Base-by-base conservation (phyloP, 2,329 filamentous ascomycete genomes). In the Trematosphaeria pertusa region DNA sequence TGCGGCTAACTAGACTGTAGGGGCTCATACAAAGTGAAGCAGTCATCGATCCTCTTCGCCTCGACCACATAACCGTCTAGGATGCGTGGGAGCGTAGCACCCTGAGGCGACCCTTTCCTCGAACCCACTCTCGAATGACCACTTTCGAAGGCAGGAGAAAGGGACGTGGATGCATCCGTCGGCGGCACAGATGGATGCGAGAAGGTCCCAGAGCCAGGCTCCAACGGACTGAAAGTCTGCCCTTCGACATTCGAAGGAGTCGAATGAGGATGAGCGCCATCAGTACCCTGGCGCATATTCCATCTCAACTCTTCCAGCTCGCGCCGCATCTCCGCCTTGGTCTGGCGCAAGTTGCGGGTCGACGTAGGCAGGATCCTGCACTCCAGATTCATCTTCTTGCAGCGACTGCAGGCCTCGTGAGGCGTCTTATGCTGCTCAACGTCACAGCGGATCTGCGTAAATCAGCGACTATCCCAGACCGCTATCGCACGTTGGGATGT, bases 271-370 rank as follows among this genome's bases (percentile, higher is more conserved):
- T 67, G 60, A 35, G 56, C 63, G 15, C 58, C 49, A 14, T 67
- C 64, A 39, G 20, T 37, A 14, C 50, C 56, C 14, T 65, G 62
- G 30, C 67, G 61, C 56, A 70, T 62, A 26, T 67, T 69, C 68
- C 67, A 70, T 47, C 62, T 58, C 37, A 71, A 48, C 38, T 70
- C 65, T 41, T 71, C 68, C 8, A 71, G 53, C 44, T 71, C 68
- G 39, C 68, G 55, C 22, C 68, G 65, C 68, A 71, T 71, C 46
- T 71, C 68, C 17, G 68, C 68, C 44, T 71, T 71, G 24, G 68
- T 71, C 41, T 71, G 68, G 18, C 68, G 63, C 26, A 71, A 46
- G 38, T 71, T 71, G 39, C 68, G 57, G 9, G 68, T 71, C 14
- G 65, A 69, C 8, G 68, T 71, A 9, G 68, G 68, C 34, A 71